phyloP scores from a whole-genome alignment of 257 asterid species.

The Nicotiana noctiflora region DNA sequence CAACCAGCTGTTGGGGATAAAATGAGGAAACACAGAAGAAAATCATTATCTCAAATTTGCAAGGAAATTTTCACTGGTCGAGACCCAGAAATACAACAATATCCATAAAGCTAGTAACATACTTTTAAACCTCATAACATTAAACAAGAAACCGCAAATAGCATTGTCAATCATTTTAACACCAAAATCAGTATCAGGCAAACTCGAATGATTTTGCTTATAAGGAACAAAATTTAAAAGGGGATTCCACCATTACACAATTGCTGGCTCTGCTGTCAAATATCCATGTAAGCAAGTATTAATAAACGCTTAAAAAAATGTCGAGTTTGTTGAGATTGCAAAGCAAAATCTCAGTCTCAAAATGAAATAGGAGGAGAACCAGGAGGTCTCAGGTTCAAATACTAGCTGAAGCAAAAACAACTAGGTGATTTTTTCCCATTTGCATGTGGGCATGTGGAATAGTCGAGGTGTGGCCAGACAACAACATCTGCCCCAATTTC shows the following conservation, averaged over 20 bases:
- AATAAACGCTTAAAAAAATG: background rate
- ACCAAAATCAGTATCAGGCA: background rate
- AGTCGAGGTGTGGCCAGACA: too few relatives aligned
- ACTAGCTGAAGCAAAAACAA: too few relatives aligned
- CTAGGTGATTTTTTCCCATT: too few relatives aligned
- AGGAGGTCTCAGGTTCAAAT: too few relatives aligned
- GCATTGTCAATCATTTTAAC: background rate
- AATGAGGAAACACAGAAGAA: background rate
- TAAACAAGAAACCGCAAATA: background rate
- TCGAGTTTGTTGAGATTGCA: background rate
- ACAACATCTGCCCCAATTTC: too few relatives aligned
- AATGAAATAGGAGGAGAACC: too few relatives aligned
- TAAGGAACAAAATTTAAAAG: background rate
- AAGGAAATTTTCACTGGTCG: background rate
- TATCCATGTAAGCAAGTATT: background rate
- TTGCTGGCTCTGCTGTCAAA: background rate
- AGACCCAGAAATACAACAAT: background rate
- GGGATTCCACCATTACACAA: background rate
- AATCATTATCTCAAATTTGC: background rate
- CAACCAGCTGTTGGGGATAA: background rate
- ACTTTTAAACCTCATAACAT: background rate
- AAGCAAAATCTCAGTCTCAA: background rate
- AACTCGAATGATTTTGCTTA: background rate
- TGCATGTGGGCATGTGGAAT: too few relatives aligned
- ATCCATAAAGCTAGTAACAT: background rate